Evolutionary conservation across 225 moss, liverwort and hornwort genomes (phyloP).

Genomic region (Asterella californica): DNA sequence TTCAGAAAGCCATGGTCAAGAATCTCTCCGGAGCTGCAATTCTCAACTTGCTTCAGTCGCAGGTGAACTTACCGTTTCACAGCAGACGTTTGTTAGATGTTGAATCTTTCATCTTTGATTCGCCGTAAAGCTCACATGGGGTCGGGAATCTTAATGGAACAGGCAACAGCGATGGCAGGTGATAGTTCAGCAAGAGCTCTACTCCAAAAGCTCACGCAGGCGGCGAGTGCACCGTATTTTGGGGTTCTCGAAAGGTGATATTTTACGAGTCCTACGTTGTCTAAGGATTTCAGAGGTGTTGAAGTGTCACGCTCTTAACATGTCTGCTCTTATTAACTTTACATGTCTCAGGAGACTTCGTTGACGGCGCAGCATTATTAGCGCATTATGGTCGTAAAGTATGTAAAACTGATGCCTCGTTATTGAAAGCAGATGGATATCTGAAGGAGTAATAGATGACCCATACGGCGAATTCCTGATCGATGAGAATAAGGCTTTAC

Average conservation of each 20-base stretch:
- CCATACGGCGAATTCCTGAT: constrained; percentile 97
- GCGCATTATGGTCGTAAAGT: background rate
- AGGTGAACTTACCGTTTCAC: constrained; percentile 35
- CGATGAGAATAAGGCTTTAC: constrained; percentile 95
- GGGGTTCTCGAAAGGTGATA: constrained; percentile 79
- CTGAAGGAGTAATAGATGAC: constrained; percentile 91
- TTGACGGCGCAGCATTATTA: background rate
- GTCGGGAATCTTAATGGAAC: background rate
- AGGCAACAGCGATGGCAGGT: constrained; percentile 92
- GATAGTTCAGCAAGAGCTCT: constrained; percentile 79
- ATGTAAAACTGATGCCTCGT: background rate
- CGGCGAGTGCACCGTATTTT: constrained; percentile 94
- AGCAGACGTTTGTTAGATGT: background rate
- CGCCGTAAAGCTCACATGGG: background rate
- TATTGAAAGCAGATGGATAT: constrained; percentile 67
- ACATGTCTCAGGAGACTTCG: background rate
- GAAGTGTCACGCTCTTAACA: background rate
- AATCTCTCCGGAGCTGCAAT: constrained; percentile 88
- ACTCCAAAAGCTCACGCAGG: constrained; percentile 90
- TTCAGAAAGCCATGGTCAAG: constrained; percentile 66
- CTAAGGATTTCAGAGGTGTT: background rate
- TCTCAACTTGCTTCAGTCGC: constrained; percentile 83
- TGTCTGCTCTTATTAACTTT: background rate
- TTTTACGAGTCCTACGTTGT: background rate
- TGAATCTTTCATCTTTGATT: too few relatives aligned